phyloP scores from a whole-genome alignment of 441 rosid genomes.

The Mallotus japonicus region DNA sequence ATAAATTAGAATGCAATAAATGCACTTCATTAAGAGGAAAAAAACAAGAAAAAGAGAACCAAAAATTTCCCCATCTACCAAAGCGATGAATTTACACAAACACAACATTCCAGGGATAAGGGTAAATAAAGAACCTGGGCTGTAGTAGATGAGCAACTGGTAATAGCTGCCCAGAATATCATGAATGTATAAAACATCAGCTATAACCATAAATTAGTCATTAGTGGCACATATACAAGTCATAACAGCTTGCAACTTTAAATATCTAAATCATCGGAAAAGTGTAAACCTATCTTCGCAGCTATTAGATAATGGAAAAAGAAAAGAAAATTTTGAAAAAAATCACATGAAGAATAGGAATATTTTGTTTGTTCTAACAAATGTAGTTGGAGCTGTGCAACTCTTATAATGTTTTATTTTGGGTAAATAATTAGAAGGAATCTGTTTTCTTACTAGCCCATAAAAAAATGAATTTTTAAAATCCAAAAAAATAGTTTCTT shows the following conservation, averaged over 20 bases:
- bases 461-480: background rate
- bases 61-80: background rate
- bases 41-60: background rate
- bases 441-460: background rate
- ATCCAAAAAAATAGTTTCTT: background rate
- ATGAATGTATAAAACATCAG: background rate
- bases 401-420: background rate
- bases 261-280: background rate
- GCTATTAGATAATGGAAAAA: background rate
- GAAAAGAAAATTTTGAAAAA: background rate
- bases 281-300: background rate
- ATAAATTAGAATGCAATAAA: background rate
- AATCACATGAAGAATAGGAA: background rate
- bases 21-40: background rate
- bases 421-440: background rate
- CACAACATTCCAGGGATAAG: background rate
- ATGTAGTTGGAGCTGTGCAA: background rate
- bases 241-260: background rate
- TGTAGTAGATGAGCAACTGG: slow-evolving; percentile 6
- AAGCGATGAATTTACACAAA: background rate
- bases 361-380: background rate
- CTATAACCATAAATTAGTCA: background rate
- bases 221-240: background rate
- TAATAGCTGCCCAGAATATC: slow-evolving; percentile 8
- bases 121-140: slow-evolving; percentile 5